Evolutionary conservation across 1,284 basidiomycete species (phyloP), one percentile per base, ranked within the genome.

Genomic region (Rhodotorula sp.): DNA sequence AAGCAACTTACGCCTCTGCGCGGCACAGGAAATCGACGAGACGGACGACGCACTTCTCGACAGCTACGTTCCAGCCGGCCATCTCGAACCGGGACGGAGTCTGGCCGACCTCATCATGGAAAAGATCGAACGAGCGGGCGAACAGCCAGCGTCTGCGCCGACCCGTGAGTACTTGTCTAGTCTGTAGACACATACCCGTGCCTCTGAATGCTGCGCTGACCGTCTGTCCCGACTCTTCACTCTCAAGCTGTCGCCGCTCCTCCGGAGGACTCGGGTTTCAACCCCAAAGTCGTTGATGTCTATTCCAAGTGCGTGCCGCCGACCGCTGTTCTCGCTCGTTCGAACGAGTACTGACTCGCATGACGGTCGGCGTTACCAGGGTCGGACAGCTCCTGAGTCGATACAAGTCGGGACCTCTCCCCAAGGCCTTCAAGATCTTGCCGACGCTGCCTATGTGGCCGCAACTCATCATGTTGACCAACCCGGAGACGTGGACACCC

Each of bases 381-480:
- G 88, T 97, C 66, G 95, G 93, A 45, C 84, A 87, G 75, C 88
- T 95, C 72, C 86, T 99, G 48, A 90, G 88, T 58, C 89, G 90
- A 67, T 98, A 99, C 85, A 95, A 92, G 79, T 97, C 95, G 14
- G 95, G 95, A 3, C 90, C 94, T 1, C 85, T 99, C 0, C 97
- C 97, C 26, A 99, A 99, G 84, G 87, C 94, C 2, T 95, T 99
- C 88, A 99, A 99, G 85, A 93, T 99, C 70, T 90, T 99, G 47
- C 97, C 97, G 5, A 92, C 95, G 8, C 87, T 98, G 31, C 92
- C 93, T 10, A 90, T 92, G 74, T 99, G 97, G 97, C 94, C 95
- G 14, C 90, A 93, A 66, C 89, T 99, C 72, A 87, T 99, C 64
- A 93, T 95, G 45, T 86, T 99, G 64, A 99, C 97, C 26, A 85